Base-by-base conservation (phyloP, 495 filamentous ascomycete species). In the Hypoxylon fragiforme region DNA sequence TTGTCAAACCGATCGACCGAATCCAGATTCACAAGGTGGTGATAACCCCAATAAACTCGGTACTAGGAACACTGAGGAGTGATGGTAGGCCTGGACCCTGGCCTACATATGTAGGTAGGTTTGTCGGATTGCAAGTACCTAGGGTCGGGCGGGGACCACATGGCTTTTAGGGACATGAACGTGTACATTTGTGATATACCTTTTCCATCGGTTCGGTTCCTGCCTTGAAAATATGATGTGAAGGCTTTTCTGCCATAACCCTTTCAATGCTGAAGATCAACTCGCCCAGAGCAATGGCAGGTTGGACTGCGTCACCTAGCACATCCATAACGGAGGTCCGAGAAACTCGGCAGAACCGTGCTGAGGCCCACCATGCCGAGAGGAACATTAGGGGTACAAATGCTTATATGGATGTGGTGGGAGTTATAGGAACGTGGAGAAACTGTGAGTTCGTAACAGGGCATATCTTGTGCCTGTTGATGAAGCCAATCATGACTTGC, bases 311-410 rank as follows among this genome's bases (percentile, higher is more conserved):
- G n/a, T n/a, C n/a, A n/a, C n/a, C n/a, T n/a, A n/a, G n/a, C n/a
- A n/a, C n/a, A n/a, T 32, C 28, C 24, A 42, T 36, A 38, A 44
- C 58, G 58, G 58, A 62, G 52, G 58, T 62, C 58, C 58, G 58
- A 49, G 51, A 46, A 57, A 30, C 32, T 57, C n/a, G 48, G 45
- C 14, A 37, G 19, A 55, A 45, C 18, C 37, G 41, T 26, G 44
- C 40, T 49, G 26, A 34, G 36, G 11, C 38, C 58, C 42, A 48
- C 47, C 43, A 48, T 50, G 15, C 22, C 35, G 21, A 46, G 12
- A 13, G 41, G 24, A 44, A 9, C 26, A 22, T 24, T 46, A 42
- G 34, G 36, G 26, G 20, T n/a, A 31, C 28, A 34, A 32, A 40
- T 30, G 16, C 51, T 32, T 36, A 42, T 31, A 40, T 48, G 41